Base-by-base conservation (phyloP, 768 basidiomycete genomes). In the Phylloporus sp. region DNA sequence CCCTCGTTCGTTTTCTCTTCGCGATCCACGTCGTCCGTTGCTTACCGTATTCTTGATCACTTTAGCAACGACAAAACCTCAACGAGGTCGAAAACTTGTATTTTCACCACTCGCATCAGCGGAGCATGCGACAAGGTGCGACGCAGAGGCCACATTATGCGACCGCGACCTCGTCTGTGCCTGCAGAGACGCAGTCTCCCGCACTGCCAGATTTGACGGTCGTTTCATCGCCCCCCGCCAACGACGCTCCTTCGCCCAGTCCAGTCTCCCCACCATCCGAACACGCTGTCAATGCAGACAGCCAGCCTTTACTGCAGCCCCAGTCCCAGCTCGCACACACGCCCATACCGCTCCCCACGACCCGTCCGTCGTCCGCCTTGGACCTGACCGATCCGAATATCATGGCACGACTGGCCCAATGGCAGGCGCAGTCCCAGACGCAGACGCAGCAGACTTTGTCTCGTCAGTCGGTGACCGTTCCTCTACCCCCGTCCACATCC, bases 1-100 rank as follows among this genome's bases (percentile, higher is more conserved):
- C n/a, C n/a, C n/a, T n/a, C 18, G 39, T 49, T 14, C 23, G 6
- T 29, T 7, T 15, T 38, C n/a, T n/a, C n/a, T n/a, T n/a, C n/a
- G n/a, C 20, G 3, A n/a, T 26, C 7, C 10, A 4, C 34, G n/a
- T 20, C 18, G 3, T 32, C 24, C 11, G 20, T 20, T 44, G 13
- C 33, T 58, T 38, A 49, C 37, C 22, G 9, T 4, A n/a, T n/a
- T n/a, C 26, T 39, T 36, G 13, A 37, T 38, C 17, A 27, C 22
- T 9, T 34, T 58, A 86, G 85, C 83, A 86, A 80, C 77, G 80
- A 48, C 86, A 89, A 64, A 86, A 75, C 37, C 66, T 89, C 42
- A 86, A 84, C 57, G 86, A 89, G 66, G 86, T 89, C 6, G 86
- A 89, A 63, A 88, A 88, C 57, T 71, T 89, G 9, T 89, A 87